Conservation (phyloP, 1,139 yeast genomes). For the Suhomyces ambrosiae region DNA sequence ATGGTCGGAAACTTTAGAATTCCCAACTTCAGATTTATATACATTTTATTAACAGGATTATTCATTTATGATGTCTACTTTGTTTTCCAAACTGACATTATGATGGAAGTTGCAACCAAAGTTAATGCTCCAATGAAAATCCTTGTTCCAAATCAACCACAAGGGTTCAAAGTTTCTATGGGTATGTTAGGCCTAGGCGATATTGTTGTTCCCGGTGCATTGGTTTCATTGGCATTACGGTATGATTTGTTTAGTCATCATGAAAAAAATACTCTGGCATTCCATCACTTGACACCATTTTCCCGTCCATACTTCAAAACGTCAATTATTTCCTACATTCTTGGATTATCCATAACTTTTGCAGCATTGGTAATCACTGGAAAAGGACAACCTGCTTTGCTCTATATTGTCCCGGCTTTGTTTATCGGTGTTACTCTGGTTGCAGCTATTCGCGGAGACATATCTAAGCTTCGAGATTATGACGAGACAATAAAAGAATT, state of each 20-base stretch:
- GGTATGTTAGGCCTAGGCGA: slow-evolving; percentile 60
- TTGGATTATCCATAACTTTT: slow-evolving; percentile 49
- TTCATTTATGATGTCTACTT: slow-evolving; percentile 67
- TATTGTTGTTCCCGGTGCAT: slow-evolving; percentile 58
- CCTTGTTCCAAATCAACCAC: slow-evolving; percentile 42
- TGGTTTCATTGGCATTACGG: slow-evolving; percentile 51
- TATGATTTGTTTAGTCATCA: slow-evolving; percentile 50
- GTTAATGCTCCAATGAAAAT: slow-evolving; percentile 60
- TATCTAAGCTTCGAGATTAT: slow-evolving; percentile 26
- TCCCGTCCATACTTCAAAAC: slow-evolving; percentile 48
- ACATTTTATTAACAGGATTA: slow-evolving; percentile 47
- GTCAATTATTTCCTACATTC: slow-evolving; percentile 45
- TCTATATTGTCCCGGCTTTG: slow-evolving; percentile 61
- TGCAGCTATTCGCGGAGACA: slow-evolving; percentile 43
- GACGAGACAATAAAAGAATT: slow-evolving; percentile 22
- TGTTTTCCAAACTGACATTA: slow-evolving; percentile 63
- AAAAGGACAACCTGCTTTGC: slow-evolving; percentile 67
- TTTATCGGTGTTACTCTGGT: slow-evolving; percentile 32
- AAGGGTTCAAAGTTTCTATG: slow-evolving; percentile 8
- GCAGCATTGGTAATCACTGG: slow-evolving; percentile 38
- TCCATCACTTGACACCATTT: slow-evolving; percentile 43
- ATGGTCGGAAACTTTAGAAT: slow-evolving; percentile 35
- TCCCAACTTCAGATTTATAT: slow-evolving; percentile 47
- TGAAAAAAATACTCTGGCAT: slow-evolving; percentile 25
- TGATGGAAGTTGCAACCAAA: slow-evolving; percentile 62